Conservation (phyloP, 1,284 basidiomycete species). For the Xerocomus nothofagi region DNA sequence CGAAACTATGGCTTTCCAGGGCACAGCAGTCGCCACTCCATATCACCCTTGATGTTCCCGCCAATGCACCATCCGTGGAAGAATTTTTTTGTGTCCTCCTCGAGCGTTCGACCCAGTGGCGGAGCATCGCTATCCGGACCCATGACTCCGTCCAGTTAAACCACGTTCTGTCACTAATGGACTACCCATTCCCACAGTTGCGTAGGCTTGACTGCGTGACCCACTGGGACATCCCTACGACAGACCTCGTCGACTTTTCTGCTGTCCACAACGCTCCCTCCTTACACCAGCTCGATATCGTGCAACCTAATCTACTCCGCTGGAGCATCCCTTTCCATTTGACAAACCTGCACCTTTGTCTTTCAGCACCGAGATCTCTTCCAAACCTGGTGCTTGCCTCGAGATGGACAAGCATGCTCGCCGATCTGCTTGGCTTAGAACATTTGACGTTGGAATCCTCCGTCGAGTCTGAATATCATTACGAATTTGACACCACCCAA, state of each 20-base stretch:
- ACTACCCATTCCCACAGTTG: constrained; percentile 29
- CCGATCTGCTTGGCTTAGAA: constrained; percentile 37
- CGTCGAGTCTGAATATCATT: constrained; percentile 35
- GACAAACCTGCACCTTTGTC: constrained; percentile 21
- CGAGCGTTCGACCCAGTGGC: constrained; percentile 45
- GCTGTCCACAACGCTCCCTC: constrained; percentile 21
- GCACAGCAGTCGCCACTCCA: constrained; percentile 43
- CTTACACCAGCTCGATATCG: constrained; percentile 23
- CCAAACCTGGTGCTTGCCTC: constrained; percentile 18
- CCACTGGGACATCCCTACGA: constrained; percentile 17
- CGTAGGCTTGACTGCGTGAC: constrained; percentile 29
- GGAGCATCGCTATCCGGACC: constrained; percentile 42
- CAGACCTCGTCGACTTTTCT: constrained; percentile 26
- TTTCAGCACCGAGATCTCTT: constrained; percentile 12
- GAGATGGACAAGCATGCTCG: constrained; percentile 35
- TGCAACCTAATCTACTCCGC: constrained; percentile 23
- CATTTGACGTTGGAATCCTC: constrained; percentile 45
- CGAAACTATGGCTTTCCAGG: constrained; percentile 51
- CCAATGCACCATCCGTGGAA: constrained; percentile 28
- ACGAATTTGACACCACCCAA: constrained; percentile 34
- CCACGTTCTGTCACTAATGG: constrained; percentile 40
- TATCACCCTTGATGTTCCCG: constrained; percentile 44
- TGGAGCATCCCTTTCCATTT: constrained; percentile 27
- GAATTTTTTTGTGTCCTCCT: constrained; percentile 45
- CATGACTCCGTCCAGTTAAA: constrained; percentile 40